phyloP scores from a whole-genome alignment of 2,329 filamentous ascomycete species.

The Albophoma yamanashiensis region DNA sequence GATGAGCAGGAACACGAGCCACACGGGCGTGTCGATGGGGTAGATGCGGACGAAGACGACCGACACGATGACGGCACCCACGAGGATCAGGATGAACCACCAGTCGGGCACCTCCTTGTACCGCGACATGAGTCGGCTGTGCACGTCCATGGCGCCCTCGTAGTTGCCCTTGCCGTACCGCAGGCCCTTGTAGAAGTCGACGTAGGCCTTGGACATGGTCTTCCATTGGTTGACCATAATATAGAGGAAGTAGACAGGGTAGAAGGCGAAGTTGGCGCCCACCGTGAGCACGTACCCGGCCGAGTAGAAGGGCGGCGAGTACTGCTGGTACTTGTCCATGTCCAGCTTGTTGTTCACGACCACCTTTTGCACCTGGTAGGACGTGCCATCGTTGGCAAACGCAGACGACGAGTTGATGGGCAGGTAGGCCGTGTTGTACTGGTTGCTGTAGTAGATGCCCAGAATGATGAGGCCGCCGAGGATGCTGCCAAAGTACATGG shows the following conservation, averaged over 20 bases:
- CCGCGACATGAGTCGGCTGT: constrained; percentile 27
- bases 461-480: constrained; percentile 27
- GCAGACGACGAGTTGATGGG: constrained; percentile 33
- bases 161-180: constrained; percentile 28
- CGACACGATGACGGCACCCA: constrained; percentile 19
- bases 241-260: constrained; percentile 31
- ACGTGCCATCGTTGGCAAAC: constrained; percentile 29
- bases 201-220: constrained; percentile 21
- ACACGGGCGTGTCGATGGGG: constrained; percentile 19
- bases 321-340: constrained; percentile 25
- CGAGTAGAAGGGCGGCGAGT: constrained; percentile 33
- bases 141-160: constrained; percentile 28
- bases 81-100: constrained; percentile 32
- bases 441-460: constrained; percentile 30
- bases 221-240: constrained; percentile 24
- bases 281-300: constrained; percentile 29
- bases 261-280: constrained; percentile 32
- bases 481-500: constrained; percentile 21
- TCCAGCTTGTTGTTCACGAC: constrained; percentile 27
- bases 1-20: constrained; percentile 30
- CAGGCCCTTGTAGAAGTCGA: constrained; percentile 27
- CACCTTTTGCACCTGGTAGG: constrained; percentile 22
- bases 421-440: constrained; percentile 31
- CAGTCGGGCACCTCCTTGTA: constrained; percentile 34
- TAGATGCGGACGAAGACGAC: constrained; percentile 15